Base-by-base conservation (phyloP, 441 rosid species). In the Gossypium trilobum region DNA sequence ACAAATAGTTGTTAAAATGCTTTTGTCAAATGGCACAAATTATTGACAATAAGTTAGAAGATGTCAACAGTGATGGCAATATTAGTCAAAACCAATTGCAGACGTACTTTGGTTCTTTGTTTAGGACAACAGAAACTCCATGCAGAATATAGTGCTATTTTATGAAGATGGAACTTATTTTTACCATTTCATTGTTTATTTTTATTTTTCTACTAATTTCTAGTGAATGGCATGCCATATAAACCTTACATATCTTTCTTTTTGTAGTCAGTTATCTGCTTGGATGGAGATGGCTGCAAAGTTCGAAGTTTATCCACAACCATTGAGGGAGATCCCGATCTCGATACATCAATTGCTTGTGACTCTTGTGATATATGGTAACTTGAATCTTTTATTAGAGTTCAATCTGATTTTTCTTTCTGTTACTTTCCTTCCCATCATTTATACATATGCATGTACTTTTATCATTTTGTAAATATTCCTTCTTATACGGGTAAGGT, bases 321-420 rank as follows among this genome's bases (percentile, higher is more conserved):
- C 74, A 70, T 87, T 73, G 92, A 84, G 71, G 93, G 84, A 69
- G 92, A 83, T 79, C 83, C 90, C 44, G 77, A 71, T 86, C 88
- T 89, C 20, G 98, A 95, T 82, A 95, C 99, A 70, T 95, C 99
- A 71, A 95, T 92, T 85, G 99, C 99, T 68, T 95, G 99, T 70
- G 99, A 95, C 85, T 89, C 96, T 48, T 95, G 99, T 84, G 99
- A 95, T 71, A 74, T 80, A 75, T 95, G 99, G 99, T 95, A 88
- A 54, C 51, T 65, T 25, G 71, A 50, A 42, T 44, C 29, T 65
- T 75, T 54, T 55, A 48, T 52, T 44, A 31, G 67, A 22, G 39
- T 71, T 62, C 57, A 59, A 14, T 36, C 51, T 22, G 42, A 33
- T 46, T 44, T 0, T 33, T 4, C 7, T 22, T 17, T 25, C 4